phyloP scores from a whole-genome alignment of 1,139 yeast species.

The Hyphopichia wangnamkhiaoensis region DNA sequence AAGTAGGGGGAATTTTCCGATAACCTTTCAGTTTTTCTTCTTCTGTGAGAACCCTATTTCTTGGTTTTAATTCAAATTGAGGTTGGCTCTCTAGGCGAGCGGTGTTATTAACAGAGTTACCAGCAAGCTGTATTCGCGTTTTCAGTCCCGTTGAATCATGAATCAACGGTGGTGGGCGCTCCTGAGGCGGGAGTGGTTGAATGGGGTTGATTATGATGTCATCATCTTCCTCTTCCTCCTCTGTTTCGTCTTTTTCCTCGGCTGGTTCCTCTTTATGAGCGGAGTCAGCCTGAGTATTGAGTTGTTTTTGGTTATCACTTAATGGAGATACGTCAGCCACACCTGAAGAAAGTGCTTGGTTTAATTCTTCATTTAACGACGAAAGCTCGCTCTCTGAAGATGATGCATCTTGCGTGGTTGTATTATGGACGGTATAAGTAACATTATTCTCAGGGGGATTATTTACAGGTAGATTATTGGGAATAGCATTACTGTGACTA shows the following conservation, averaged over 20 bases:
- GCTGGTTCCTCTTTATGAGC: no score
- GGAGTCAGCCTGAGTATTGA: not conserved
- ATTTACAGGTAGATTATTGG: no score
- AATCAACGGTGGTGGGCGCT: not conserved
- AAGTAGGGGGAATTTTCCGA: conserved; percentile 28
- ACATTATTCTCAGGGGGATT: no score
- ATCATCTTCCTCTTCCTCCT: conserved; percentile 2
- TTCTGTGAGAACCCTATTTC: not conserved
- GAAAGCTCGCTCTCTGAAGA: conserved; percentile 8
- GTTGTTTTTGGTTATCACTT: not conserved
- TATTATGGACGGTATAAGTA: not conserved
- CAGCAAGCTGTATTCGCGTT: conserved; percentile 1
- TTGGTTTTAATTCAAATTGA: not conserved
- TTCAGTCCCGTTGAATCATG: not conserved
- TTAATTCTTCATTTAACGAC: conserved; percentile 19
- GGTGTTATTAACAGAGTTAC: not conserved
- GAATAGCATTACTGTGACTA: not conserved
- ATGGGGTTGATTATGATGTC: not conserved
- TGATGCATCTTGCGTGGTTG: not conserved
- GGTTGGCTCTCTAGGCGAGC: not conserved
- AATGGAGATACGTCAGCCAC: conserved; percentile 4
- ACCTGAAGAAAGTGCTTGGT: conserved; percentile 12
- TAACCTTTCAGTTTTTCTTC: conserved; percentile 11
- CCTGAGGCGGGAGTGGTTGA: conserved; percentile 2
- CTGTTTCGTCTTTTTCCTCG: not conserved